These are phyloP conservation scores for Zygotorulaspora florentina DNA, from an alignment of 805 yeast species.

Conservation along the genomic window DNA sequence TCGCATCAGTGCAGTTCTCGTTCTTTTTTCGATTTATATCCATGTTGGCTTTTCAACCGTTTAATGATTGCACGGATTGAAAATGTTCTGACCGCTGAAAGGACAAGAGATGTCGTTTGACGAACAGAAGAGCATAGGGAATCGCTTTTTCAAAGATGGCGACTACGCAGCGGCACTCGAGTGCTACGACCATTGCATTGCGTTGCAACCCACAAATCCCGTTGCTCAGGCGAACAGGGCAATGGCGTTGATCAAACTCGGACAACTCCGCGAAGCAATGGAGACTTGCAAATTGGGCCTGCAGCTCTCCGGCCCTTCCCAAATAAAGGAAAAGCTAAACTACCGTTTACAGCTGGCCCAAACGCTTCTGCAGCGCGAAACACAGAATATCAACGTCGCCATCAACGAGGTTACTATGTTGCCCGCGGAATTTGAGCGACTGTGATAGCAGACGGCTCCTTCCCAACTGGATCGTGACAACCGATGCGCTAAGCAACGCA, in stretches of 20 bases:
- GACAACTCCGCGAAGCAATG: constrained; percentile 47
- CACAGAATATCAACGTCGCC: background rate
- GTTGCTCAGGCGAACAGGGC: constrained; percentile 66
- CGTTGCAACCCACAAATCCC: constrained; percentile 46
- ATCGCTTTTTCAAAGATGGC: constrained; percentile 44
- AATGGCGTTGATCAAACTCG: constrained; percentile 53
- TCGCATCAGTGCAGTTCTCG: background rate
- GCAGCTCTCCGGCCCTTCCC: constrained; percentile 1
- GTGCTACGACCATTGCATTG: constrained; percentile 54
- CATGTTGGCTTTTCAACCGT: background rate
- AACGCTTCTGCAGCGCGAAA: background rate
- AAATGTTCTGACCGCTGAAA: background rate
- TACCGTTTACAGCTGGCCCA: constrained; percentile 10
- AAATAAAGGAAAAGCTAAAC: constrained; percentile 7
- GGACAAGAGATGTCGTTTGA: constrained; percentile 13
- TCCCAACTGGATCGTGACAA: too few relatives aligned
- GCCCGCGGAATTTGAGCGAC: constrained; percentile 2
- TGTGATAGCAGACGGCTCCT: background rate
- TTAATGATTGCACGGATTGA: too few relatives aligned
- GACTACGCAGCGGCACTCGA: constrained; percentile 49
- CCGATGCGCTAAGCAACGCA: background rate
- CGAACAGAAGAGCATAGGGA: constrained; percentile 42
- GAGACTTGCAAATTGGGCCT: constrained; percentile 51
- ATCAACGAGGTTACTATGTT: background rate
- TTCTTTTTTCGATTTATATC: background rate